Evolutionary conservation across 2,329 filamentous ascomycete species (phyloP).

Genomic region (Talaromyces albobiverticillius): DNA sequence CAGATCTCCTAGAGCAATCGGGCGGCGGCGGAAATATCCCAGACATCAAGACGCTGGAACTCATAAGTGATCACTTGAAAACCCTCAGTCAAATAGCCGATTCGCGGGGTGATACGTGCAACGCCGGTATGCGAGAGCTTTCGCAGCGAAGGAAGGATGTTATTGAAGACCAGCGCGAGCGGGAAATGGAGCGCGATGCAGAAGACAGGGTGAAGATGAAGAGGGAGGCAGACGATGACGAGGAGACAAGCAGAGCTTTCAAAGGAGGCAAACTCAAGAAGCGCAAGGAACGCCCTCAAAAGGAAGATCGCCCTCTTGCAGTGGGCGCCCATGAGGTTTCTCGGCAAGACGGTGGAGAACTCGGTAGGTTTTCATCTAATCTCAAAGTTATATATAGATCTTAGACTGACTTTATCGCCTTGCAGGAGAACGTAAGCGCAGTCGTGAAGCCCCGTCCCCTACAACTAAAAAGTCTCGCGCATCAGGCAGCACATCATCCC

Average conservation of each 20-base stretch:
- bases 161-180: constrained; percentile 50
- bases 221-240: constrained; percentile 43
- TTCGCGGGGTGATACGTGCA: constrained; percentile 56
- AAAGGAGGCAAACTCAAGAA: constrained; percentile 70
- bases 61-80: constrained; percentile 55
- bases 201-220: constrained; percentile 50
- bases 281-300: constrained; percentile 67
- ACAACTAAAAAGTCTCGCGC: constrained; percentile 37
- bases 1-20: constrained; percentile 57
- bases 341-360: constrained; percentile 62
- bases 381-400: neutral
- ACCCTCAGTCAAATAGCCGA: constrained; percentile 57
- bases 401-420: neutral
- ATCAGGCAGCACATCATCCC: constrained; percentile 37
- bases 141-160: constrained; percentile 58
- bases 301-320: constrained; percentile 58
- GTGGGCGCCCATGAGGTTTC: constrained; percentile 63
- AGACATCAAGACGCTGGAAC: constrained; percentile 46
- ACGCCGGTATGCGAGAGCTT: constrained; percentile 59
- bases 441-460: constrained; percentile 29
- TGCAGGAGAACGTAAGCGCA: constrained; percentile 17
- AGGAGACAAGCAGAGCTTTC: constrained; percentile 45
- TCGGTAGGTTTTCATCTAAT: constrained; percentile 21
- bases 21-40: constrained; percentile 48
- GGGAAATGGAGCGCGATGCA: constrained; percentile 46